Conservation (phyloP, 2,329 filamentous ascomycete species). For the Calonectria leucothoes region DNA sequence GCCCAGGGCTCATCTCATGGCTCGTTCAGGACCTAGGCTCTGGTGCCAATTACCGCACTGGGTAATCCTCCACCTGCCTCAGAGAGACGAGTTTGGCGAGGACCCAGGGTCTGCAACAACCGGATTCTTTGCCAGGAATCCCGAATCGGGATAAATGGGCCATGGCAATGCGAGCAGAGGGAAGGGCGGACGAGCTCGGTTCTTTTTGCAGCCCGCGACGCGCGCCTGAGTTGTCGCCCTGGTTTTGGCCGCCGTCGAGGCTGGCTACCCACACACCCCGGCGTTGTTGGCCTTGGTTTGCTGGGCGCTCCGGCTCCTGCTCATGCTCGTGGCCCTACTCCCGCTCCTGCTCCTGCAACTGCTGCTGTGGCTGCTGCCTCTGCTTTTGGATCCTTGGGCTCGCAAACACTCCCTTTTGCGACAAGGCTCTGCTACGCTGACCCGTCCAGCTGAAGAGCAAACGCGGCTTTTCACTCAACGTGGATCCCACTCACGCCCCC, state of each 20-base stretch:
- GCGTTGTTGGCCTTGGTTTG: background rate
- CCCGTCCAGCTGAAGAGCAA: constrained; percentile 8
- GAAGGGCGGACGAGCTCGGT: background rate
- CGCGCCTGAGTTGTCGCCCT: background rate
- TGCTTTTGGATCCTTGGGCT: background rate
- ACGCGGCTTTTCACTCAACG: constrained; percentile 3
- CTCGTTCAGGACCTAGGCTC: constrained; percentile 10
- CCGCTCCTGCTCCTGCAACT: background rate
- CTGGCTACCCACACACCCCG: background rate
- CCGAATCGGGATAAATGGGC: background rate
- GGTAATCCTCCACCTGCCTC: constrained; percentile 28
- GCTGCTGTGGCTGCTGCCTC: background rate
- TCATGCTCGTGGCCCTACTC: too few species aligned
- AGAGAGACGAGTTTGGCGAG: constrained; percentile 8
- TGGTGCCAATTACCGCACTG: constrained; percentile 26
- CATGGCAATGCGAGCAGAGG: background rate
- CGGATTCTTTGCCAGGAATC: background rate
- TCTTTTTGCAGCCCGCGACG: background rate
- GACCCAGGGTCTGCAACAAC: constrained; percentile 8
- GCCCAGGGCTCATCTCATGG: constrained; percentile 6
- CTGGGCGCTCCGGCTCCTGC: too few species aligned
- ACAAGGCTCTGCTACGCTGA: background rate
- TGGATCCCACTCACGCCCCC: constrained; percentile 1
- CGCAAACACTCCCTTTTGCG: constrained; percentile 7
- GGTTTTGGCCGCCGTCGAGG: background rate